These are phyloP conservation scores for Pseudoscleropodium purum DNA, from an alignment of 225 moss, liverwort and hornwort species.

Conservation along the genomic window DNA sequence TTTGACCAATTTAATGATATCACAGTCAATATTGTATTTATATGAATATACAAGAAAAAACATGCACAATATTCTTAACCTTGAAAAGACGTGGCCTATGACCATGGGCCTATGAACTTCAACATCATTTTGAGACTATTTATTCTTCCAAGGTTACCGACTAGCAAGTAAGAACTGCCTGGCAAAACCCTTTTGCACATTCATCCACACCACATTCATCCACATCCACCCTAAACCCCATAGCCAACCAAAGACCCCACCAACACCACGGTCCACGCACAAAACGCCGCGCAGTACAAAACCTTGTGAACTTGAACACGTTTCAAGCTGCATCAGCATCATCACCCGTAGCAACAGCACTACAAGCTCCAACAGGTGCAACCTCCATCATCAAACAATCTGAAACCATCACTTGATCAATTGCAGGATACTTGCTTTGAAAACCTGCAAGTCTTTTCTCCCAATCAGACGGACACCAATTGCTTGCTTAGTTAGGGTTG, in stretches of 20 bases:
- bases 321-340: not conserved
- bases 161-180: no score
- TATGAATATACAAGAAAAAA: not conserved
- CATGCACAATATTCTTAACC: not conserved
- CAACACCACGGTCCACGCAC: not conserved
- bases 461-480: not conserved
- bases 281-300: not conserved
- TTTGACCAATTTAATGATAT: not conserved
- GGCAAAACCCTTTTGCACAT: not conserved
- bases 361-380: not conserved
- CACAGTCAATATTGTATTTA: not conserved
- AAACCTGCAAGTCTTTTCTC: not conserved
- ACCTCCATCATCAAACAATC: not conserved
- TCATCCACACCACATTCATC: not conserved
- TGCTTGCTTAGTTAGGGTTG: not conserved
- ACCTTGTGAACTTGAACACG: not conserved
- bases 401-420: not conserved
- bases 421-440: not conserved
- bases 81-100: rapidly evolving
- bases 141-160: not conserved
- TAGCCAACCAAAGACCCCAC: not conserved
- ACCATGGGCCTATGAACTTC: not conserved
- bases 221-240: not conserved
- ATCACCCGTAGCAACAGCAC: not conserved
- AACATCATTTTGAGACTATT: no score